Conservation (phyloP, 192 early-diverging fungal species). For the Mycoemilia scoparia region DNA sequence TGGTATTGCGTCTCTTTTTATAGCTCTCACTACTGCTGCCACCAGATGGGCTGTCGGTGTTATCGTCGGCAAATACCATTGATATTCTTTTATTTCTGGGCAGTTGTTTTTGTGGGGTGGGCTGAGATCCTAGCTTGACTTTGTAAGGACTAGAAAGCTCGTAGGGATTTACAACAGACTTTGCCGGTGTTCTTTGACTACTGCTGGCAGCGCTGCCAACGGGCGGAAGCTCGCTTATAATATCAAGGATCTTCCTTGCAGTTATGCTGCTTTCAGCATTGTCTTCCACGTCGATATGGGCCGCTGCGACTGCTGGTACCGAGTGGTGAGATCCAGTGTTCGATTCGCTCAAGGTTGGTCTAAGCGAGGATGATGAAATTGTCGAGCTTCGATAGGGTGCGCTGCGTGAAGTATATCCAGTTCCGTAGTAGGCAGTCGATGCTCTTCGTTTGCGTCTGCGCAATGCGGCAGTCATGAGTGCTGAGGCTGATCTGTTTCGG, state of each 20-base stretch:
- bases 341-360: constrained; percentile 3
- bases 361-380: too few species aligned
- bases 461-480: too few species aligned
- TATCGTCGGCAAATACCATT: too few species aligned
- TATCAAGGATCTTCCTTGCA: constrained; percentile 20
- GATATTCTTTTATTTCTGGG: too few species aligned
- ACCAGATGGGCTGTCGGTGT: too few species aligned
- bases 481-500: too few species aligned
- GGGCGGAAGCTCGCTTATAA: constrained; percentile 20
- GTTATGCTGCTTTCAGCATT: constrained; percentile 15
- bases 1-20: too few species aligned
- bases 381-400: too few species aligned
- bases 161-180: constrained; percentile 13
- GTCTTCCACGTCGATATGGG: background rate
- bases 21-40: too few species aligned
- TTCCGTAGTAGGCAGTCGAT: constrained; percentile 20
- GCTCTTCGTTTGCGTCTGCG: too few species aligned
- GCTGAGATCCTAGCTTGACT: too few species aligned
- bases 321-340: constrained; percentile 4
- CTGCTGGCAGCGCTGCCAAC: constrained; percentile 7
- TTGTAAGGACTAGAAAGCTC: constrained; percentile 18
- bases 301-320: background rate
- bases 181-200: constrained; percentile 4
- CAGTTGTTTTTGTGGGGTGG: too few species aligned
- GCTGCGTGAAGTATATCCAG: constrained; percentile 18